Conservation (phyloP, 495 filamentous ascomycete genomes). For the Hypomontagnella submonticulosa region DNA sequence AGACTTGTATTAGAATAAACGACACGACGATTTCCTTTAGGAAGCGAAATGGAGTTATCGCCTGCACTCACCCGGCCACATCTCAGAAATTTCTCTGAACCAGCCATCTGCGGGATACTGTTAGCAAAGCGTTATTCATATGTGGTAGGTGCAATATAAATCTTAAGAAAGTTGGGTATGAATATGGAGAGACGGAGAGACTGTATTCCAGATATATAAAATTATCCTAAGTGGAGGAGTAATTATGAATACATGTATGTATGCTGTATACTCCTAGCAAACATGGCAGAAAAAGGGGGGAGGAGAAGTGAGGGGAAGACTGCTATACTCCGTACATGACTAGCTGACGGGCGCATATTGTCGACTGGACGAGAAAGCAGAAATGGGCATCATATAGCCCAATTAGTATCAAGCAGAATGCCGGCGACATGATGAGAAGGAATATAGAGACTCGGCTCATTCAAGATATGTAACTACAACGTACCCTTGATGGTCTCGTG, state of each 20-base stretch:
- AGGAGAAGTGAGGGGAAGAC: conserved; percentile 7
- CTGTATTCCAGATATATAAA: neutral
- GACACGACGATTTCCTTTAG: neutral
- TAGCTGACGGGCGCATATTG: conserved; percentile 5
- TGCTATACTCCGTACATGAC: neutral
- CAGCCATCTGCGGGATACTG: conserved; percentile 80
- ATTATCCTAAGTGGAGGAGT: neutral
- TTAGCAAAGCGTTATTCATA: conserved; percentile 19
- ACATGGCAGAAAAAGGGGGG: conserved; percentile 4
- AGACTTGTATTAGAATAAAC: conserved; percentile 24
- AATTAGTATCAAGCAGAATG: neutral
- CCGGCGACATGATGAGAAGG: neutral
- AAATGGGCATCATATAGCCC: neutral
- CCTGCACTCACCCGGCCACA: conserved; percentile 82
- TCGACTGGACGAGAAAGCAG: conserved; percentile 11
- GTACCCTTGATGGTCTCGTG: conserved; percentile 70
- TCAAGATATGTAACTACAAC: conserved; percentile 28
- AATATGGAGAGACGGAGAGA: conserved; percentile 2
- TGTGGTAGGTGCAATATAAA: conserved; percentile 1
- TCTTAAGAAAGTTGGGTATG: neutral
- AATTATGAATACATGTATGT: neutral
- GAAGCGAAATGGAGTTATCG: neutral
- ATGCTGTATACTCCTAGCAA: conserved; percentile 4
- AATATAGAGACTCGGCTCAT: neutral
- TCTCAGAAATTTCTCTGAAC: conserved; percentile 97